These are phyloP conservation scores for Sporothrix mexicana DNA, from an alignment of 2,329 filamentous ascomycete species.

Conservation along the genomic window DNA sequence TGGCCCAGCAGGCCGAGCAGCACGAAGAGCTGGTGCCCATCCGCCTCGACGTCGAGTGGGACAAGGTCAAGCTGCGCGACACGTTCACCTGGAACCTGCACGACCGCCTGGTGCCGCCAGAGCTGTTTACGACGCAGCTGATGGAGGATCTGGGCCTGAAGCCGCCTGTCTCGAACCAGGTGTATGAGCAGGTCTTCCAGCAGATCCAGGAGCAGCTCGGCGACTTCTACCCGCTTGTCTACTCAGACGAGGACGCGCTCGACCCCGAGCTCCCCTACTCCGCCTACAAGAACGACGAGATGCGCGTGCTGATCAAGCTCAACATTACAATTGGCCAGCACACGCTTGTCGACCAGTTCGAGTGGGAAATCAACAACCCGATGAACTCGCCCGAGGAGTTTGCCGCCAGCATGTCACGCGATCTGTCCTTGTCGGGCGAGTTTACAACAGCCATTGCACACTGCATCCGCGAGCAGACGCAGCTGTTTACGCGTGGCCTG, in stretches of 20 bases:
- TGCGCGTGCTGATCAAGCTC: conserved; percentile 93
- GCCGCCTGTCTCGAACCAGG: conserved; percentile 68
- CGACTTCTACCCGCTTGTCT: conserved; percentile 93
- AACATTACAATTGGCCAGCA: conserved; percentile 97
- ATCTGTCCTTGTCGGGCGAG: conserved; percentile 89
- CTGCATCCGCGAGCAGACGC: conserved; percentile 93
- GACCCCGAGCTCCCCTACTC: conserved; percentile 89
- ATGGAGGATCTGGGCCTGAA: conserved; percentile 89
- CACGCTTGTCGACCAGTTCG: conserved; percentile 94
- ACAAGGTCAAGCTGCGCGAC: conserved; percentile 93
- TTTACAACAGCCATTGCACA: conserved; percentile 98
- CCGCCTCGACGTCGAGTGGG: conserved; percentile 90
- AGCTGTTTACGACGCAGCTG: conserved; percentile 85
- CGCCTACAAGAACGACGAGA: conserved; percentile 98
- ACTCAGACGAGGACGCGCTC: conserved; percentile 85
- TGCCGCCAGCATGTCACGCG: conserved; percentile 83
- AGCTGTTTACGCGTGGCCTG: conserved; percentile 90
- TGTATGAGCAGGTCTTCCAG: conserved; percentile 64
- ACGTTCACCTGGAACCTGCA: conserved; percentile 99
- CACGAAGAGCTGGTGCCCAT: conserved; percentile 91
- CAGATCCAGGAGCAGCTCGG: conserved; percentile 88
- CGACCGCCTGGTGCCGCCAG: conserved; percentile 79
- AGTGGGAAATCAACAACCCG: conserved; percentile 98
- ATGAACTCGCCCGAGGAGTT: conserved; percentile 95
- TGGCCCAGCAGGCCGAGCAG: conserved; percentile 84